Percentiles rank a stretch among this genome's conserved stretches.
Evolutionary conservation across 140 eudicot species (phyloP).

Genomic region (Stevia rebaudiana): DNA sequence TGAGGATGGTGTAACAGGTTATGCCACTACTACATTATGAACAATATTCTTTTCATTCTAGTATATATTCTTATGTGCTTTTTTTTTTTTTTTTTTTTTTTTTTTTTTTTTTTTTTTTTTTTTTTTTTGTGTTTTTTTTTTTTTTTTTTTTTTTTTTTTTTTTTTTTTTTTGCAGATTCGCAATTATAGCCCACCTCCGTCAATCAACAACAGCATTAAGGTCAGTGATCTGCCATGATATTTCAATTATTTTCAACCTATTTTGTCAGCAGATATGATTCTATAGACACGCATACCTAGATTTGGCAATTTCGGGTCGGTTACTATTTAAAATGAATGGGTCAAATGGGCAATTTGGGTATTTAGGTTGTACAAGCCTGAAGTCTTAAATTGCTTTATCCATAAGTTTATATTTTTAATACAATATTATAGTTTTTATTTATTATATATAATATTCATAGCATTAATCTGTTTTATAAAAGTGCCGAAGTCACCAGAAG

Average conservation of each 20-base stretch:
- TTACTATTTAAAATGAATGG: not conserved
- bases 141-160: too few relatives aligned
- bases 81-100: conserved; percentile 11
- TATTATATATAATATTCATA: too few relatives aligned
- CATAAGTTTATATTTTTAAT: not conserved
- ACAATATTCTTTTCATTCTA: not conserved
- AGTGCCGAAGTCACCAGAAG: not conserved
- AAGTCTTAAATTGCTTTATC: too few relatives aligned
- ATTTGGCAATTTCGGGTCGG: not conserved
- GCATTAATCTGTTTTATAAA: not conserved
- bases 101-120: conserved; percentile 13
- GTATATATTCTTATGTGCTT: not conserved
- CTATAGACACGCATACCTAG: not conserved
- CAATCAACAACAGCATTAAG: conserved; percentile 97
- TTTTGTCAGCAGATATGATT: conserved; percentile 2
- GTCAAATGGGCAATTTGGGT: not conserved
- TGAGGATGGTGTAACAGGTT: not conserved
- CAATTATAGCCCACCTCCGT: conserved; percentile 69
- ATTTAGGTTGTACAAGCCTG: too few relatives aligned
- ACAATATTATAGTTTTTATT: not conserved
- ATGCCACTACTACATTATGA: not conserved
- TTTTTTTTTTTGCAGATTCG: conserved; percentile 64
- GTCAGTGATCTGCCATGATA: conserved; percentile 33
- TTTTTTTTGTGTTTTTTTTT: too few relatives aligned
- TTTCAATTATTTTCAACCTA: not conserved